These are phyloP conservation scores for Yamadazyma dendronema DNA, from an alignment of 1,139 yeast genomes.

Conservation along the genomic window DNA sequence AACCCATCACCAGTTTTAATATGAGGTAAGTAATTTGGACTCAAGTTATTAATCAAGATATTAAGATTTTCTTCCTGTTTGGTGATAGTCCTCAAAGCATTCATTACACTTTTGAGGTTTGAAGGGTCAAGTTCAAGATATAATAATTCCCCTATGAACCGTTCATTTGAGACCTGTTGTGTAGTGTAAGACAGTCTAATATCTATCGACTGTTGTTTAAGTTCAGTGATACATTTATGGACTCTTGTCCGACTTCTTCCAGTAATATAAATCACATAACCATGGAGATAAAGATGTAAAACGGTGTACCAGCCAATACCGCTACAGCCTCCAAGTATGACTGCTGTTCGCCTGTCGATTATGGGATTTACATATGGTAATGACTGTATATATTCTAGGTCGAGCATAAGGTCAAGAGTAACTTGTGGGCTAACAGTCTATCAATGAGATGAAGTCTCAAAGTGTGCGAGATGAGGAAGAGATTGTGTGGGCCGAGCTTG, in stretches of 20 bases:
- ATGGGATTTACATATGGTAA: slow-evolving; percentile 41
- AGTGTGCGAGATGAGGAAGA: no score
- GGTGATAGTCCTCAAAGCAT: slow-evolving; percentile 51
- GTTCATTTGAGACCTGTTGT: slow-evolving; percentile 12
- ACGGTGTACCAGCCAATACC: slow-evolving; percentile 81
- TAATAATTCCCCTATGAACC: slow-evolving; percentile 55
- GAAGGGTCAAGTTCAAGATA: slow-evolving; percentile 63
- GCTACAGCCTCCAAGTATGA: slow-evolving; percentile 78
- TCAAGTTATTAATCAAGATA: slow-evolving; percentile 75
- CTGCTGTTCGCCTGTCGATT: slow-evolving; percentile 53
- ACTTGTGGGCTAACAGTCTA: neutral
- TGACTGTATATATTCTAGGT: slow-evolving; percentile 20
- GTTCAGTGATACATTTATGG: slow-evolving; percentile 51
- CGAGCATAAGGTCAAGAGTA: no score
- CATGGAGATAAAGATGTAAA: slow-evolving; percentile 74
- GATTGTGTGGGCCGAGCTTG: no score
- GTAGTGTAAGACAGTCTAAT: slow-evolving; percentile 22
- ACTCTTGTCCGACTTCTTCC: slow-evolving; percentile 65
- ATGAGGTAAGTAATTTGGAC: slow-evolving; percentile 75
- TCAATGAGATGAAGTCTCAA: no score
- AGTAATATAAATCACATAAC: slow-evolving; percentile 69
- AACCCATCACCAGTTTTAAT: slow-evolving; percentile 65
- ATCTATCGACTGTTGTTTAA: slow-evolving; percentile 50
- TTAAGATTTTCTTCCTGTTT: slow-evolving; percentile 53
- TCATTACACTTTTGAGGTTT: slow-evolving; percentile 54